phyloP scores from a whole-genome alignment of 345 rosid species.

The Citrus unshiu region DNA sequence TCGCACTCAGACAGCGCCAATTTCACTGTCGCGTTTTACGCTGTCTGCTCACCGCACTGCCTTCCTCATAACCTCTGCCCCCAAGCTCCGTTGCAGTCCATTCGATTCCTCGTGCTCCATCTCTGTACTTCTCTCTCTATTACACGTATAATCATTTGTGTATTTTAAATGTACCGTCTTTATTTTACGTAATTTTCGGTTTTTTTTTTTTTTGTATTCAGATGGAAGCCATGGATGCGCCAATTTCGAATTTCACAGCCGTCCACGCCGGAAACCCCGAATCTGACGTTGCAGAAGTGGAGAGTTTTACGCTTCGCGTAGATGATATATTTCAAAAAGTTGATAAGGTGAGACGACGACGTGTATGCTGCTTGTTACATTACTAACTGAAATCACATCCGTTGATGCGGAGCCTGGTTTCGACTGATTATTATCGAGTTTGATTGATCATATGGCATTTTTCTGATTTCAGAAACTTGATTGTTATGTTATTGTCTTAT shows the following conservation, averaged over 20 bases:
- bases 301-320: slow-evolving; percentile 39
- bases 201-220: background rate
- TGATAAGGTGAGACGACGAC: slow-evolving; percentile 42
- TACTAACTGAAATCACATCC: background rate
- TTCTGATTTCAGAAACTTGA: background rate
- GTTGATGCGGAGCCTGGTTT: background rate
- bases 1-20: background rate
- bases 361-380: background rate
- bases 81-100: background rate
- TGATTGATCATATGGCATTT: background rate
- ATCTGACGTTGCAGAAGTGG: slow-evolving; percentile 26
- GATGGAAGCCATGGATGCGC: slow-evolving; percentile 32
- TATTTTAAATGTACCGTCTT: background rate
- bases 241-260: slow-evolving; percentile 14
- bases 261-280: slow-evolving; percentile 17
- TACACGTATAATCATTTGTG: background rate
- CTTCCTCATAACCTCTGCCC: background rate
- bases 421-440: background rate
- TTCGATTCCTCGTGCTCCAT: background rate
- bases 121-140: background rate
- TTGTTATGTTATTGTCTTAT: slow-evolving; percentile 6
- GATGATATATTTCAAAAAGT: slow-evolving; percentile 56
- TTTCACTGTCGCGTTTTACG: background rate
- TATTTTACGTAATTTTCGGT: background rate
- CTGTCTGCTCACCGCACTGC: background rate